phyloP scores from a whole-genome alignment of 2,329 filamentous ascomycete genomes.

The Cladophialophora yegresii region DNA sequence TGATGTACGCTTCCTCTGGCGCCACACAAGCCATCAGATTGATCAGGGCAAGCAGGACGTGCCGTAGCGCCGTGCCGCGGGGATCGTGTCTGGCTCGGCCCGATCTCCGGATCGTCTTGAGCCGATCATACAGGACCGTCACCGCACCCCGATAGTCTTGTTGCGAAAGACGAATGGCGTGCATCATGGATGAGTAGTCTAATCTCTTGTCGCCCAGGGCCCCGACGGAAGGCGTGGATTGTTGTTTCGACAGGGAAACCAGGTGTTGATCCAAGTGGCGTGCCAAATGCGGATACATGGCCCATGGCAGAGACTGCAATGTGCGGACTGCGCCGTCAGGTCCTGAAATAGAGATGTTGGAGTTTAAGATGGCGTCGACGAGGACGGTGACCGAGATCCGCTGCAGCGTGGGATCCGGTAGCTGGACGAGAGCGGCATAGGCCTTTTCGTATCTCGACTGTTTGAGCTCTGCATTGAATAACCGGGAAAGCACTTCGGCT shows the following conservation, averaged over 20 bases:
- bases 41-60: constrained; percentile 86
- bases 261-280: constrained; percentile 79
- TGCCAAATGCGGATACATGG: constrained; percentile 63
- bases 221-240: constrained; percentile 58
- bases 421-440: constrained; percentile 73
- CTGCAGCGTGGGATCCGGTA: constrained; percentile 71
- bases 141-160: constrained; percentile 81
- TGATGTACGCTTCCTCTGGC: constrained; percentile 77
- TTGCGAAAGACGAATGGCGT: constrained; percentile 82
- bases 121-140: constrained; percentile 45
- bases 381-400: constrained; percentile 70
- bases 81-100: constrained; percentile 43
- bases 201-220: constrained; percentile 41
- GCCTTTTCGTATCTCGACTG: constrained; percentile 80
- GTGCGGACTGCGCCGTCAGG: constrained; percentile 55
- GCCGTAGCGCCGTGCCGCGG: constrained; percentile 57
- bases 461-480: constrained; percentile 79
- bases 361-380: constrained; percentile 49
- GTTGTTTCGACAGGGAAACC: constrained; percentile 67
- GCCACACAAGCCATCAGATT: constrained; percentile 88
- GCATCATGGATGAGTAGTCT: constrained; percentile 85
- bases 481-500: constrained; percentile 74
- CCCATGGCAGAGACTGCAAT: constrained; percentile 74
- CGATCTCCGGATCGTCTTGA: constrained; percentile 41
- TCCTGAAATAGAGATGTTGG: constrained; percentile 37